Evolutionary conservation across 371 early-diverging fungal species (phyloP), one percentile per base, ranked within the genome.

Genomic region (Haplosporangium sp.): DNA sequence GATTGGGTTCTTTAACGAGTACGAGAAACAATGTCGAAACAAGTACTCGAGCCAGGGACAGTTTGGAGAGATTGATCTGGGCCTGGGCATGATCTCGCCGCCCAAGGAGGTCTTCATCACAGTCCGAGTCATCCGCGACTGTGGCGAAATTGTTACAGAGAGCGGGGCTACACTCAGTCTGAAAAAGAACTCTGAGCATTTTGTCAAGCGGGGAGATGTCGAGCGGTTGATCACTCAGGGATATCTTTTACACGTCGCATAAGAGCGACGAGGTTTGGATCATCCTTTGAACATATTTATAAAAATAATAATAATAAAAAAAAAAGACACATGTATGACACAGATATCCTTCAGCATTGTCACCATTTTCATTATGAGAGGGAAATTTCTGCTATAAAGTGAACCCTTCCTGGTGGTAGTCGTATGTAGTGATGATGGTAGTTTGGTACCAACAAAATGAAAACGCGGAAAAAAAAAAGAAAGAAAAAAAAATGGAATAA

Each of bases 41-140:
- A 64, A 53, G 62, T 79, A 79, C 21, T 50, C 69, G 37, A 64
- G 55, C 23, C 20, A 60, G 23, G 43, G 46, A 16, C 83, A 72
- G 65, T 86, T 81, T 43, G 76, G 84, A 18, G 92, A 91, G 40
- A 72, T 95, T 0, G 96, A 96, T 79, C 71, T 96, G 74, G 91
- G 91, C 0, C 18, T 36, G 87, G 93, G 38, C 81, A 84, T 63
- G 89, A 92, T 57, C 84, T 92, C 90, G 5, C 97, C 97, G 29
- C 98, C 98, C 3, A 86, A 88, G 67, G 96, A 97, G 65, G 74
- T 95, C 71, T 95, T 91, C 75, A 91, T 95, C 29, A 93, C 93
- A 66, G 94, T 97, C 18, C 84, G 97, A 14, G 98, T 97, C 4
- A 53, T 95, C 47, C 86, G 86, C 63, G 97, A 97, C 65, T 92